A percentile compares a stretch with the other conserved stretches of the same genome.
Evolutionary conservation across 139 green algal genomes (phyloP).

Genomic region (Desmodesmus armatus): DNA sequence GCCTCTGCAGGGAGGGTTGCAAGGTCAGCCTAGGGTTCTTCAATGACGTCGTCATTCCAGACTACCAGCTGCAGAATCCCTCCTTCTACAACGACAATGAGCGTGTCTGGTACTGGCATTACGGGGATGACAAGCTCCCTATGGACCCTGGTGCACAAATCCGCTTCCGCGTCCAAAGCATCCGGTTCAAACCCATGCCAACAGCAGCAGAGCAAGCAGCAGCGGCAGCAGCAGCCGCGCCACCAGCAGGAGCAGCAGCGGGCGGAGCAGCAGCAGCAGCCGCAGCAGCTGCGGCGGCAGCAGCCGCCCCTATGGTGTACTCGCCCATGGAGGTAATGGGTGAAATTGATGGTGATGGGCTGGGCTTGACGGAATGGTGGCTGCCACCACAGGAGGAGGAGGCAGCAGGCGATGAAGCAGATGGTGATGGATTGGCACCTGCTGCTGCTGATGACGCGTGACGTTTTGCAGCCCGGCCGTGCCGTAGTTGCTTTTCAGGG

Average conservation of each 20-base stretch:
- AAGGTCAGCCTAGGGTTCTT: conserved; percentile 92
- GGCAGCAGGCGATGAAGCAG: too few species aligned
- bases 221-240: conserved; percentile 2
- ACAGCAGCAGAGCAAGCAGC: conserved; percentile 44
- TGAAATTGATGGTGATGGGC: conserved; percentile 78
- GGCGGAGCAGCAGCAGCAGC: conserved; percentile 26
- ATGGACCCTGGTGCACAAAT: conserved; percentile 75
- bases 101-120: conserved; percentile 86
- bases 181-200: conserved; percentile 50
- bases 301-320: conserved; percentile 61
- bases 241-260: not conserved
- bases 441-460: too few species aligned
- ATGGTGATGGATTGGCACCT: too few species aligned
- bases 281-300: conserved; percentile 36
- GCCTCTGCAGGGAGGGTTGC: conserved; percentile 67
- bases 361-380: conserved; percentile 85
- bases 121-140: conserved; percentile 81
- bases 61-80: conserved; percentile 71
- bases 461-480: too few species aligned
- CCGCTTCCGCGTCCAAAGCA: conserved; percentile 8
- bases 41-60: conserved; percentile 87
- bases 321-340: conserved; percentile 68
- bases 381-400: conserved; percentile 20
- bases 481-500: too few species aligned
- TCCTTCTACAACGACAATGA: conserved; percentile 77